Conservation (phyloP, 2,329 filamentous ascomycete genomes). For the Xylariales sp. region DNA sequence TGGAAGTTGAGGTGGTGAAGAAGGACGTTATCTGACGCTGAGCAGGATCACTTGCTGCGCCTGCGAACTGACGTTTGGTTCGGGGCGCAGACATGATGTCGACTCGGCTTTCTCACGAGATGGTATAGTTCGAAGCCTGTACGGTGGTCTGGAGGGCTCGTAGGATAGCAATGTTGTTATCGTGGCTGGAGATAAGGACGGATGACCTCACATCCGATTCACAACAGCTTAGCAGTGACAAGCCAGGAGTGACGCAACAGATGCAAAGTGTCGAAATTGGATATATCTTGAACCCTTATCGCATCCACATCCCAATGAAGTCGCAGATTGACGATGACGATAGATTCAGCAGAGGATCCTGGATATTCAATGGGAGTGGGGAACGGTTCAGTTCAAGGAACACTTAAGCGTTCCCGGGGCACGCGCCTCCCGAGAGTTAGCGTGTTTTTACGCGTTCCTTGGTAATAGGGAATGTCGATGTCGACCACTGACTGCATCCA, state of each 20-base stretch:
- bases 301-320: too few species aligned
- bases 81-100: conserved; percentile 47
- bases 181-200: background rate
- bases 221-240: too few species aligned
- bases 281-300: too few species aligned
- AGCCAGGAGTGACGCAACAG: too few species aligned
- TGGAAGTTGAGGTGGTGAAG: conserved; percentile 35
- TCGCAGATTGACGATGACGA: background rate
- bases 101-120: too few species aligned
- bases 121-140: too few species aligned
- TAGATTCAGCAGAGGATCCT: background rate
- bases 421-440: background rate
- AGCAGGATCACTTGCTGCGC: conserved; percentile 51
- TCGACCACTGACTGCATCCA: background rate
- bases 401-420: too few species aligned
- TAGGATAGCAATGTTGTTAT: background rate
- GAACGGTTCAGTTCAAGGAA: too few species aligned
- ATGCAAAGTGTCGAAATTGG: too few species aligned
- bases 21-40: conserved; percentile 63
- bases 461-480: background rate
- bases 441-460: conserved; percentile 8
- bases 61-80: conserved; percentile 58
- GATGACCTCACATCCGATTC: background rate
- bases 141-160: background rate
- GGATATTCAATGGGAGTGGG: background rate